Evolutionary conservation across 805 yeast genomes (phyloP).

Genomic region (Saccharomycopsis sp.): DNA sequence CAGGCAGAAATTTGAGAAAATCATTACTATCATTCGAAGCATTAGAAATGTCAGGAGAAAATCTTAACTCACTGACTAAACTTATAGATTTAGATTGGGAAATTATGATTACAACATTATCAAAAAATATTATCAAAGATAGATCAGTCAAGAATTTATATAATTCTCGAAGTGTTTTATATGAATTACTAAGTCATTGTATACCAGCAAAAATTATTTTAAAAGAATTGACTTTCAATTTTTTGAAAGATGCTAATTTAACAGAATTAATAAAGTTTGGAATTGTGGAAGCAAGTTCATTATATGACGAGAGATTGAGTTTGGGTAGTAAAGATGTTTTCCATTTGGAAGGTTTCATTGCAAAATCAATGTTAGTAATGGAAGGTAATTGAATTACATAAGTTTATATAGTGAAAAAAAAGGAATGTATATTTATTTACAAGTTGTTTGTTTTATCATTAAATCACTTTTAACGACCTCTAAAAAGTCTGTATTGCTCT

Average conservation of each 20-base stretch:
- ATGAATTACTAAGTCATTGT: slow-evolving; percentile 86
- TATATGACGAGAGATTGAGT: slow-evolving; percentile 76
- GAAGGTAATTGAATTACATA: slow-evolving; percentile 27
- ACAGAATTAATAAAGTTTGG: slow-evolving; percentile 28
- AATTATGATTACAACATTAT: slow-evolving; percentile 57
- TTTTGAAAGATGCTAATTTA: slow-evolving; percentile 26
- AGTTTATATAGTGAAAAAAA: neutral
- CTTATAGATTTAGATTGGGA: slow-evolving; percentile 84
- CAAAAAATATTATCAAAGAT: slow-evolving; percentile 46
- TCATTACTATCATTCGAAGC: slow-evolving; percentile 78
- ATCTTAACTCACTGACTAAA: slow-evolving; percentile 35
- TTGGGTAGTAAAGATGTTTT: slow-evolving; percentile 84
- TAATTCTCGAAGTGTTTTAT: slow-evolving; percentile 55
- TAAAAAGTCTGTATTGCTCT: slow-evolving; percentile 45
- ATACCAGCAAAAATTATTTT: slow-evolving; percentile 81
- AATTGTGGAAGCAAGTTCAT: slow-evolving; percentile 50
- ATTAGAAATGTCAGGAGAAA: slow-evolving; percentile 57
- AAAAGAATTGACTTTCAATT: slow-evolving; percentile 44
- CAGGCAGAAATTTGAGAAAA: slow-evolving; percentile 67
- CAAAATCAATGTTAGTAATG: slow-evolving; percentile 71
- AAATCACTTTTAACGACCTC: slow-evolving; percentile 40
- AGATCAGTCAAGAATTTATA: slow-evolving; percentile 49
- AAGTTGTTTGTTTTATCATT: neutral
- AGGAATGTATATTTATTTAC: neutral
- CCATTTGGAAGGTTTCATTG: slow-evolving; percentile 91